phyloP scores from a whole-genome alignment of 2,329 filamentous ascomycete genomes.

The Claviceps humidiphila region DNA sequence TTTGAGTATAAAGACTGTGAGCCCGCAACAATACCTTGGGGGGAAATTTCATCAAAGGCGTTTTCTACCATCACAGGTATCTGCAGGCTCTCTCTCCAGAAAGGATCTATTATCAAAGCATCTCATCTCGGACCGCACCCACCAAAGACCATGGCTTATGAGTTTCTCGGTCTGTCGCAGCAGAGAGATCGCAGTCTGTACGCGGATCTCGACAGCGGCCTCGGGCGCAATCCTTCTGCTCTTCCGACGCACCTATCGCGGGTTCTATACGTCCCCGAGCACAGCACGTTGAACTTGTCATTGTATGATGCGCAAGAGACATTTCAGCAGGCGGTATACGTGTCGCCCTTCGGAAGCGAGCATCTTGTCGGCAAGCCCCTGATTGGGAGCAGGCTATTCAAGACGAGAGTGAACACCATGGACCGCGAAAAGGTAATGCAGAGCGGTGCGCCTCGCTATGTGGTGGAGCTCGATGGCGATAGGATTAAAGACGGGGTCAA shows the following conservation, averaged over 20 bases:
- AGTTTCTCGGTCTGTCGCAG: background rate
- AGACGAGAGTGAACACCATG: constrained; percentile 3
- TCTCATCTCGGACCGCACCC: background rate
- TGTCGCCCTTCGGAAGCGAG: constrained; percentile 1
- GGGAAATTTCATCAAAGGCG: too few species aligned
- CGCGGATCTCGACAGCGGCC: constrained; percentile 1
- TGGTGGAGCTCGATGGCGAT: background rate
- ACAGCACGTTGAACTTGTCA: constrained; percentile 1
- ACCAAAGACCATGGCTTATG: background rate
- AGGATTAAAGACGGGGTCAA: background rate
- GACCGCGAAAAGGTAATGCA: background rate
- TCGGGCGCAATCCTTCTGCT: constrained; percentile 3
- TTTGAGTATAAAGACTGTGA: constrained; percentile 11
- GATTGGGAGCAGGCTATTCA: constrained; percentile 5
- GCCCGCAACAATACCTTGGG: too few species aligned
- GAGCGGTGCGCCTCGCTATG: background rate
- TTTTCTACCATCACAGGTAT: background rate
- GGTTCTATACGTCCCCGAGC: constrained; percentile 4
- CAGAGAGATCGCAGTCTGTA: background rate
- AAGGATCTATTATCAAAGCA: background rate
- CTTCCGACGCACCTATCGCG: constrained; percentile 2
- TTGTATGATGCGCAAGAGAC: constrained; percentile 1
- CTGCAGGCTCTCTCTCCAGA: too few species aligned
- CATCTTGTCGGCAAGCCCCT: background rate
- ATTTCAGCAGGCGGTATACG: background rate